Evolutionary conservation across 164 flowering plant species (phyloP).

Genomic region (Vitis cinerea): DNA sequence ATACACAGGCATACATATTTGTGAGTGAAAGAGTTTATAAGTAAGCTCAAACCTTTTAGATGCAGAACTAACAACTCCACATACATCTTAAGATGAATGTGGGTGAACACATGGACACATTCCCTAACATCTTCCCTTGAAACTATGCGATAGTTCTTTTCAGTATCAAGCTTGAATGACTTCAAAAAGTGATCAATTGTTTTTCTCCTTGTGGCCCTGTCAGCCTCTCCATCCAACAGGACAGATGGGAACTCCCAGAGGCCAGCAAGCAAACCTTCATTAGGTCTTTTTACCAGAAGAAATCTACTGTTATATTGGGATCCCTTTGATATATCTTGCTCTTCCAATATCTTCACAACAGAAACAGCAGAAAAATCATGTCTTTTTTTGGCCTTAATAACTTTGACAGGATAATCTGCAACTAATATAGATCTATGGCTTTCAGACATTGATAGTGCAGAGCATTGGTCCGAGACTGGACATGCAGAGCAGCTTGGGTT

Average conservation of each 20-base stretch:
- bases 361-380: constrained; percentile 77
- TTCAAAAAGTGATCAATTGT: constrained; percentile 57
- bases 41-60: constrained; percentile 49
- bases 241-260: constrained; percentile 98
- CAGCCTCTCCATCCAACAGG: constrained; percentile 46
- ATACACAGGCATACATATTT: too few relatives aligned
- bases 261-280: constrained; percentile 91
- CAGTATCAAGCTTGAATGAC: constrained; percentile 48
- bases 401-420: constrained; percentile 78
- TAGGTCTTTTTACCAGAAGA: constrained; percentile 81
- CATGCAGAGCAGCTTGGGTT: constrained; percentile 77
- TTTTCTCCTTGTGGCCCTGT: constrained; percentile 49
- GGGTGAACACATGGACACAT: constrained; percentile 77
- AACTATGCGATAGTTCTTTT: constrained; percentile 36
- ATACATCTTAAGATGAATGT: constrained; percentile 77
- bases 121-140: constrained; percentile 79
- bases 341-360: constrained; percentile 67
- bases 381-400: constrained; percentile 65
- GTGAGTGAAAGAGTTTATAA: constrained; percentile 7
- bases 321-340: constrained; percentile 18
- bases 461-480: constrained; percentile 69
- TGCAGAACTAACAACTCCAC: constrained; percentile 64
- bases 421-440: constrained; percentile 37
- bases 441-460: constrained; percentile 49
- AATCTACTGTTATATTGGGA: constrained; percentile 31